Conservation (phyloP, 139 green algal genomes). For the Volvox africanus region DNA sequence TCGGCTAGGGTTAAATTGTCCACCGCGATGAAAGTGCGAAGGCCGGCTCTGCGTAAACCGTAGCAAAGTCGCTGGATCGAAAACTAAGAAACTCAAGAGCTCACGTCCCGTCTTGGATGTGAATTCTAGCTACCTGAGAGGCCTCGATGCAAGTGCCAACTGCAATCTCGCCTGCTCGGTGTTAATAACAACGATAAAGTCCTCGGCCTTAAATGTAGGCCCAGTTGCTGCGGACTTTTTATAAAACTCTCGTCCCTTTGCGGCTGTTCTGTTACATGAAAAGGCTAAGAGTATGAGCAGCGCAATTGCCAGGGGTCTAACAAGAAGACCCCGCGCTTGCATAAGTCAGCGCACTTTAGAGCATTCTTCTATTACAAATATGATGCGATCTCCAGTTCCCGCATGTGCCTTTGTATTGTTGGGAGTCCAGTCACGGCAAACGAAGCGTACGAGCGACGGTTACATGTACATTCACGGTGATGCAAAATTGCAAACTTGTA, state of each 20-base stretch:
- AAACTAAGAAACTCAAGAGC: too few species aligned
- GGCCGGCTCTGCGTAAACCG: background rate
- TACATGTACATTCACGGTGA: too few species aligned
- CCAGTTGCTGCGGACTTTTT: background rate
- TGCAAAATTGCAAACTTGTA: too few species aligned
- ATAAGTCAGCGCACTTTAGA: background rate
- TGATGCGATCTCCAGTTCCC: too few species aligned
- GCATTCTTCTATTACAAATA: background rate
- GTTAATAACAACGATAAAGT: constrained; percentile 41
- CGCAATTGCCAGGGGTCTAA: background rate
- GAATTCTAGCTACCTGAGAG: constrained; percentile 14
- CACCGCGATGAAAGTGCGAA: constrained; percentile 40
- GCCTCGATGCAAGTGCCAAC: background rate
- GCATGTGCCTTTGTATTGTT: too few species aligned
- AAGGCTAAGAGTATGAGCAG: background rate
- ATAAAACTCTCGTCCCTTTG: background rate
- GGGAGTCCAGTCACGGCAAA: too few species aligned
- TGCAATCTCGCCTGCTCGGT: background rate
- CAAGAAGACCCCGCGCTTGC: background rate
- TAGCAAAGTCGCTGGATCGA: background rate
- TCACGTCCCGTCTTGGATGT: background rate
- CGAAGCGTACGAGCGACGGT: too few species aligned
- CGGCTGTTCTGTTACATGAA: background rate
- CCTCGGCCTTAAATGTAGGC: background rate
- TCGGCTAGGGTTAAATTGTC: constrained; percentile 14